phyloP scores from a whole-genome alignment of 805 yeast genomes.

The Barnettozyma sucrosica region DNA sequence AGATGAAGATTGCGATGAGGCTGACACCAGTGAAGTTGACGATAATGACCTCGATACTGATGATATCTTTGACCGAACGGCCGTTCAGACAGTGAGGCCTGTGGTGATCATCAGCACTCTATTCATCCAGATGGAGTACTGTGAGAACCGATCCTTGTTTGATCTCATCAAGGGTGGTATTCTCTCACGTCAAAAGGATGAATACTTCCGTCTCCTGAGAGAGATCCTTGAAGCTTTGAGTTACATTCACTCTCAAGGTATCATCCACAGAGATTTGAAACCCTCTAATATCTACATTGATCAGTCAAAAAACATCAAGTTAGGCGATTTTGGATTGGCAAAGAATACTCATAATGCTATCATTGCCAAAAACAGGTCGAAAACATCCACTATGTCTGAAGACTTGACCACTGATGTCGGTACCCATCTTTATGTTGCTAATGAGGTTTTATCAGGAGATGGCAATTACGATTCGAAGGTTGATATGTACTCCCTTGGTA shows the following conservation, averaged over 20 bases:
- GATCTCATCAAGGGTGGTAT: constrained; percentile 77
- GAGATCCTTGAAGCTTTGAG: constrained; percentile 86
- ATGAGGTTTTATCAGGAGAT: constrained; percentile 70
- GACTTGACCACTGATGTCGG: constrained; percentile 92
- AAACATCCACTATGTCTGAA: constrained; percentile 36
- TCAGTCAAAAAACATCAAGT: constrained; percentile 78
- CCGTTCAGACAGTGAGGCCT: constrained; percentile 18
- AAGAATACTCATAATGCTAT: constrained; percentile 65
- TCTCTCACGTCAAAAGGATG: constrained; percentile 61
- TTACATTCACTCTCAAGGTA: constrained; percentile 89
- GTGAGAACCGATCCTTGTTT: constrained; percentile 86
- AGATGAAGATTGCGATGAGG: constrained; percentile 16
- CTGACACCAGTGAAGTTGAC: constrained; percentile 16
- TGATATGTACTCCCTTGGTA: constrained; percentile 92
- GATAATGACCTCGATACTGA: constrained; percentile 19
- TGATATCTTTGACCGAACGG: constrained; percentile 2
- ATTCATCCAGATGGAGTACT: constrained; percentile 97
- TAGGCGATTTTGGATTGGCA: constrained; percentile 97
- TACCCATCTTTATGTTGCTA: constrained; percentile 88
- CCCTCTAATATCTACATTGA: constrained; percentile 96
- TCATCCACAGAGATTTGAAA: constrained; percentile 90
- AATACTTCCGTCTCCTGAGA: constrained; percentile 85
- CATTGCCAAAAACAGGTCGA: constrained; percentile 25
- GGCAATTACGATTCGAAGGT: constrained; percentile 87
- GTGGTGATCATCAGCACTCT: constrained; percentile 54